Conservation (phyloP, 352 stramenopile genomes). For the Saprolegnia parasitica region DNA sequence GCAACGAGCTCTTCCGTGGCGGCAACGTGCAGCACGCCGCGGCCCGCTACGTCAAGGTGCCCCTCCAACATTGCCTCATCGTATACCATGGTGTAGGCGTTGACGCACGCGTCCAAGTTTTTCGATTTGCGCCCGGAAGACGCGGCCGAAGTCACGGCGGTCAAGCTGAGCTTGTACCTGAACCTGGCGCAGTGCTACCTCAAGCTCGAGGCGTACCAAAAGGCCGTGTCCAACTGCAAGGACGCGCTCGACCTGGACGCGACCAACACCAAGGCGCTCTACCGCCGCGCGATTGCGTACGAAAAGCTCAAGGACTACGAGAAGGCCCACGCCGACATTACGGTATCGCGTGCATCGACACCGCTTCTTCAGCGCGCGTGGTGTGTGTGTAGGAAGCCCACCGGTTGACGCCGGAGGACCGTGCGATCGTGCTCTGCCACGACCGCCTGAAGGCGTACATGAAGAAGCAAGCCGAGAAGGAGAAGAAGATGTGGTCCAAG, state of each 20-base stretch:
- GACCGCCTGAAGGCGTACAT: conserved; percentile 61
- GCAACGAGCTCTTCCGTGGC: conserved; percentile 90
- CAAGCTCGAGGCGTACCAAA: conserved; percentile 88
- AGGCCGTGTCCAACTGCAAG: conserved; percentile 82
- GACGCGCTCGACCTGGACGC: conserved; percentile 71
- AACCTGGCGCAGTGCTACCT: conserved; percentile 92
- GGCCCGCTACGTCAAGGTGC: conserved; percentile 83
- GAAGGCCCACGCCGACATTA: conserved; percentile 54
- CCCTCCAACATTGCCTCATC: conserved; percentile 6
- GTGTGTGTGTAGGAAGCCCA: conserved; percentile 34
- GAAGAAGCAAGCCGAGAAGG: conserved; percentile 78
- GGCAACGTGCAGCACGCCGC: conserved; percentile 86
- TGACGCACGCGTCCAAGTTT: conserved; percentile 89
- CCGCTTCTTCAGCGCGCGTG: background rate
- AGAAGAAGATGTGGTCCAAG: conserved; percentile 89
- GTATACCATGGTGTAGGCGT: conserved; percentile 35
- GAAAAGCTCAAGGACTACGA: conserved; percentile 87
- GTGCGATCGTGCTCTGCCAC: conserved; percentile 66
- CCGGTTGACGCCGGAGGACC: conserved; percentile 61
- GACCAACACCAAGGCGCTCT: conserved; percentile 81
- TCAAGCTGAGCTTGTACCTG: conserved; percentile 89
- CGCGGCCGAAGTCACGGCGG: conserved; percentile 77
- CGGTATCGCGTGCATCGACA: conserved; percentile 23
- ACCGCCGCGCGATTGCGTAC: conserved; percentile 76
- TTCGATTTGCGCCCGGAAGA: conserved; percentile 84